These are phyloP conservation scores for Eimeria necatrix DNA, from an alignment of 169 alveolate species.

Conservation along the genomic window DNA sequence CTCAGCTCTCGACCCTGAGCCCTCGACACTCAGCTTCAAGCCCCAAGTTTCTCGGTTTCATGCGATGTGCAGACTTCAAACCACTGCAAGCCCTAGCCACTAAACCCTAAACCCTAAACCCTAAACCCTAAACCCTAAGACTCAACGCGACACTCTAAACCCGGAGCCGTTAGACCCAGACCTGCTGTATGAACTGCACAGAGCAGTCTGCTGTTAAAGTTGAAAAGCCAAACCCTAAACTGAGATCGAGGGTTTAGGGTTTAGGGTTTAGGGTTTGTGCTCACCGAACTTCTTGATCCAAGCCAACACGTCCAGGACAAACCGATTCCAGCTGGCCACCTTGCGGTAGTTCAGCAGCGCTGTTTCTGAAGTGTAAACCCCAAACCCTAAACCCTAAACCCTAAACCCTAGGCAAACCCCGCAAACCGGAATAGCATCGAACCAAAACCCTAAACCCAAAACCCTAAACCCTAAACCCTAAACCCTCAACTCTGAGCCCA, in stretches of 20 bases:
- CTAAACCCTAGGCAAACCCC: background rate
- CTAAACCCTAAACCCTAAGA: too few relatives aligned
- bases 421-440: background rate
- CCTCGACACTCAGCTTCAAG: too few relatives aligned
- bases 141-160: too few relatives aligned
- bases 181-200: background rate
- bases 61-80: too few relatives aligned
- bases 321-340: slow-evolving; percentile 90
- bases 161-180: background rate
- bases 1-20: too few relatives aligned
- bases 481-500: background rate
- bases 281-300: slow-evolving; percentile 79
- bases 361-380: slow-evolving; percentile 89
- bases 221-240: background rate
- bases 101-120: too few relatives aligned
- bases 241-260: slow-evolving; percentile 2
- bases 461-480: slow-evolving; percentile 16
- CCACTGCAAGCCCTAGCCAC: too few relatives aligned
- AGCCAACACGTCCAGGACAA: slow-evolving; percentile 87
- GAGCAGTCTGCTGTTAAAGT: background rate
- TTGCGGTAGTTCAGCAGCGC: slow-evolving; percentile 91
- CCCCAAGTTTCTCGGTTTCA: too few relatives aligned
- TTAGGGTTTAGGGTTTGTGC: slow-evolving; percentile 38
- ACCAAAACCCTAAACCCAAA: background rate
- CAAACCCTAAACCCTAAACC: slow-evolving; percentile 34